Evolutionary conservation across 2,329 filamentous ascomycete genomes (phyloP).

Genomic region (Clarireedia hainanense): DNA sequence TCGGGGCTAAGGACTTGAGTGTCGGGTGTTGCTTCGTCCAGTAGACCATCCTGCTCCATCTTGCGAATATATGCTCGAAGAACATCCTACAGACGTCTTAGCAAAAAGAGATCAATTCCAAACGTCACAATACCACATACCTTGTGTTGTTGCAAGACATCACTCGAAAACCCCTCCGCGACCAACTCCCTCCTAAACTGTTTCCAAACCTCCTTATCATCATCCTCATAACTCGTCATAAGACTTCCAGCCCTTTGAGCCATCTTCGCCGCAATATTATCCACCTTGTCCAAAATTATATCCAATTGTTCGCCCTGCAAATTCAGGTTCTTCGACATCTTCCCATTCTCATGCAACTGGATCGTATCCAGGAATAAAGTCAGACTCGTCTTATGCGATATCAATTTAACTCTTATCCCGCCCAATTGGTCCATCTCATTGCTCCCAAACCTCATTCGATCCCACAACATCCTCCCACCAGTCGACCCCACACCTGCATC

Average conservation of each 20-base stretch:
- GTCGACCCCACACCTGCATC: slow-evolving; percentile 9
- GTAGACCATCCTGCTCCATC: slow-evolving; percentile 46
- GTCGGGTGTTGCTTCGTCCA: slow-evolving; percentile 37
- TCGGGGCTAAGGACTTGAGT: slow-evolving; percentile 23
- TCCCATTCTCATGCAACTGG: slow-evolving; percentile 42
- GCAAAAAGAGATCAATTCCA: slow-evolving; percentile 1
- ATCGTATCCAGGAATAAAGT: slow-evolving; percentile 50
- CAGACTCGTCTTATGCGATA: slow-evolving; percentile 44
- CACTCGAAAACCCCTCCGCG: slow-evolving; percentile 48
- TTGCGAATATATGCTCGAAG: slow-evolving; percentile 54
- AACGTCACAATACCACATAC: slow-evolving; percentile 30
- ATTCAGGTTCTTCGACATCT: slow-evolving; percentile 27
- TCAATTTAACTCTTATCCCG: slow-evolving; percentile 35
- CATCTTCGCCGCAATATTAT: slow-evolving; percentile 46
- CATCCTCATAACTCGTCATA: slow-evolving; percentile 31
- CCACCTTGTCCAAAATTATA: slow-evolving; percentile 52
- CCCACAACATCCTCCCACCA: slow-evolving; percentile 18
- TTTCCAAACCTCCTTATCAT: slow-evolving; percentile 48
- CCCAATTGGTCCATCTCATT: slow-evolving; percentile 29
- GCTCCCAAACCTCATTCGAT: slow-evolving; percentile 24
- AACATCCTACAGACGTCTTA: slow-evolving; percentile 39
- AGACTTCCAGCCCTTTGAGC: slow-evolving; percentile 34
- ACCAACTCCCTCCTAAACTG: slow-evolving; percentile 51
- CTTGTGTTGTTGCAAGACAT: slow-evolving; percentile 49
- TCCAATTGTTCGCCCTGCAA: slow-evolving; percentile 35